These are phyloP conservation scores for Candida qinlingensis DNA, from an alignment of 805 yeast genomes.

Conservation along the genomic window DNA sequence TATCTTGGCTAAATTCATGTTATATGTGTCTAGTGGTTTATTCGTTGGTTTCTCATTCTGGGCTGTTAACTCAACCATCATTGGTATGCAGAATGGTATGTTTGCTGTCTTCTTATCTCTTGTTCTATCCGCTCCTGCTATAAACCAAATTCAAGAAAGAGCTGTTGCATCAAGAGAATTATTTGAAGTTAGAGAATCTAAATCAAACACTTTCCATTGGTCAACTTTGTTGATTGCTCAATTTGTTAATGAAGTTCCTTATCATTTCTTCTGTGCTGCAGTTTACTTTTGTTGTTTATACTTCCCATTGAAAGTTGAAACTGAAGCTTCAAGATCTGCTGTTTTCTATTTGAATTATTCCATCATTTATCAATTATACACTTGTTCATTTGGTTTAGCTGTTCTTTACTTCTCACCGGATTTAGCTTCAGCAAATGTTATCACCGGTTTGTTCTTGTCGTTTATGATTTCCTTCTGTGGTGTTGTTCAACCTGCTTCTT, in stretches of 20 bases:
- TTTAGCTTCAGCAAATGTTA: conserved; percentile 62
- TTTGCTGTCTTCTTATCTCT: conserved; percentile 57
- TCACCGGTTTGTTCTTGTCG: conserved; percentile 39
- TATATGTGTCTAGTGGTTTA: conserved; percentile 49
- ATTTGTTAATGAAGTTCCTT: conserved; percentile 55
- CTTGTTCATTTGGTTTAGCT: conserved; percentile 43
- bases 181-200: conserved; percentile 66
- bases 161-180: conserved; percentile 57
- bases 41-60: conserved; percentile 75
- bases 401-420: conserved; percentile 58
- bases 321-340: conserved; percentile 42
- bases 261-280: conserved; percentile 43
- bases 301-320: conserved; percentile 41
- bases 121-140: conserved; percentile 51
- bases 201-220: conserved; percentile 75
- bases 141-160: conserved; percentile 60
- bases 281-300: conserved; percentile 49
- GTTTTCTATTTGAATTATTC: conserved; percentile 41
- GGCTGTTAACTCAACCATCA: conserved; percentile 45
- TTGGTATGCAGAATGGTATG: conserved; percentile 59
- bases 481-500: conserved; percentile 30
- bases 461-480: conserved; percentile 33
- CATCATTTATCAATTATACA: conserved; percentile 39
- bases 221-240: conserved; percentile 51
- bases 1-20: conserved; percentile 52